Evolutionary conservation across 2,329 filamentous ascomycete genomes (phyloP), one percentile per base, ranked within the genome.

Genomic region (Gnomoniopsis sp.): DNA sequence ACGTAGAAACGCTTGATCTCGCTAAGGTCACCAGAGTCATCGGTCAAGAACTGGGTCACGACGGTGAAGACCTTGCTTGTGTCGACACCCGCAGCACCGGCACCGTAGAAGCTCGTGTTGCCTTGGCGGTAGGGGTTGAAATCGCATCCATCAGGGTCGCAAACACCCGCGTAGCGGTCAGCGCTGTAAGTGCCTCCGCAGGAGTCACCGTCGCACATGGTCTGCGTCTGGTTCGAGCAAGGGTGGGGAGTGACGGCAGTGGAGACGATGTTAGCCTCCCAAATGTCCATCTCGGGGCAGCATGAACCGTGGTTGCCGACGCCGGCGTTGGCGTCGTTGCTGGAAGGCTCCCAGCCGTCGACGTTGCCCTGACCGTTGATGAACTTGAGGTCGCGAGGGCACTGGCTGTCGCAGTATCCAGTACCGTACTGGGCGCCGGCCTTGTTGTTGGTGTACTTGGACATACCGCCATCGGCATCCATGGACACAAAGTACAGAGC

Each of bases 91-190:
- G 74, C 83, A 68, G 75, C 76, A 63, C 79, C 81, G 2, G 78
- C 74, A 57, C 85, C 85, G 73, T 82, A 88, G 77, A 87, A 88
- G 71, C 76, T 72, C 34, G 74, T 73, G 70, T 82, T 78, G 59
- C 85, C 86, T 76, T 85, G 79, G 67, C 85, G 83, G 80, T 81
- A 88, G n/a, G 81, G 74, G 77, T 87, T 87, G 78, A 83, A 87
- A 69, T 87, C 85, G 65, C 86, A 88, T 43, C 85, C 85, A 66
- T 86, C 83, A 65, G 83, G 80, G 69, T 88, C 86, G 69, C 86
- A 88, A 59, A 82, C 73, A 60, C 84, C 83, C 41, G 70, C 72
- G 68, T 86, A 87, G 65, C 84, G 82, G 67, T 79, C 74, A 51
- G 70, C 67, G 3, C 72, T 74, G 63, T 77, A 80, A 30, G 75